phyloP scores from a whole-genome alignment of 2,329 filamentous ascomycete species.

The Chaetomiaceae sp. region DNA sequence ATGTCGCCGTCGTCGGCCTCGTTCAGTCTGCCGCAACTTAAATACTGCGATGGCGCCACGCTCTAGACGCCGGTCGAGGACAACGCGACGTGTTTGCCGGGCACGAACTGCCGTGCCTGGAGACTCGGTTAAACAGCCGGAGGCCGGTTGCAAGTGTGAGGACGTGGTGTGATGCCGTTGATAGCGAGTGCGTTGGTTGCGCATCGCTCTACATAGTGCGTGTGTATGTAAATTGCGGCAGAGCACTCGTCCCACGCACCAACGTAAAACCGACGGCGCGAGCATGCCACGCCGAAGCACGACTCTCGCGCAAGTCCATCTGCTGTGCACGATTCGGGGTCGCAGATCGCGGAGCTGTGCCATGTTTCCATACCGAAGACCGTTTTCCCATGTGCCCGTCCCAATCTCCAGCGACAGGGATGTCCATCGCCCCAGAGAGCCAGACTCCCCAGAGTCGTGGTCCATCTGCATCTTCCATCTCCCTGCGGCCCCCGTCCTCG shows the following conservation, averaged over 20 bases:
- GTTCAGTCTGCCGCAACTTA: no score
- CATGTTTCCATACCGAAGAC: background rate
- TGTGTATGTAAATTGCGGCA: constrained; percentile 8
- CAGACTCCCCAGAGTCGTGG: background rate
- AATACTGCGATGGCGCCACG: background rate
- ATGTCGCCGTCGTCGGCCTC: no score
- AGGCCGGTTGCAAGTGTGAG: constrained; percentile 5
- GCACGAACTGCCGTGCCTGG: constrained; percentile 12
- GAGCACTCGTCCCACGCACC: constrained; percentile 1
- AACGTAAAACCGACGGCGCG: background rate
- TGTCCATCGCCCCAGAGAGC: constrained; percentile 3
- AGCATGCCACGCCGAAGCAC: background rate
- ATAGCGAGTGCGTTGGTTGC: background rate
- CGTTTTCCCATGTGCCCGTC: background rate
- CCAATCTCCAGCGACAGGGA: constrained; percentile 1
- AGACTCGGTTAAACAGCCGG: constrained; percentile 9
- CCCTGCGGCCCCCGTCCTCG: background rate
- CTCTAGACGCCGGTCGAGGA: background rate
- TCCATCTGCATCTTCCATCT: no score
- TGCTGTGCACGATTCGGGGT: background rate
- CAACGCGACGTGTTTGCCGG: constrained; percentile 4
- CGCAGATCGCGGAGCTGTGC: background rate
- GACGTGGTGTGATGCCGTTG: background rate
- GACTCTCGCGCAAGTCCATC: background rate
- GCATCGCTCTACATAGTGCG: background rate